Evolutionary conservation across 306 rosid species (phyloP), one percentile per base, ranked within the genome.

Genomic region (Cotoneaster glaucophyllus): DNA sequence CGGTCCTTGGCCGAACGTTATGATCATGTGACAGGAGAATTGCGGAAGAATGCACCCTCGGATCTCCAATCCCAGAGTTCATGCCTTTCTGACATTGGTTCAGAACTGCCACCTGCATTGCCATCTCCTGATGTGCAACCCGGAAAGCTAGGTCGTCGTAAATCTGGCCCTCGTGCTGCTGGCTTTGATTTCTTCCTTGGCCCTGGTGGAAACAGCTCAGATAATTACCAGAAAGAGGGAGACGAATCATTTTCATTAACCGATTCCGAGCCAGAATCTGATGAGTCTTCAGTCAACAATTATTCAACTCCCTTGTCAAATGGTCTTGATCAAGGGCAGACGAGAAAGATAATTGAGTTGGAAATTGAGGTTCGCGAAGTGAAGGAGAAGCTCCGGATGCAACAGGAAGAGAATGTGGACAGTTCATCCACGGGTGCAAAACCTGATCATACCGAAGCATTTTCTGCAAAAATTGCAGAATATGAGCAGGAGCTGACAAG

Each of bases 101-200:
- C 92, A 67, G 99, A 96, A 74, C 88, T 85, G 11, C 69, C 89
- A 73, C 77, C 83, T 50, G 43, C 81, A 48, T 71, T 75, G 82
- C 76, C 86, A 31, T 81, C 96, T 81, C 89, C 96, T 50, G 86
- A 88, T 50, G 4, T 28, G 31, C 77, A 74, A 74, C 14, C 69
- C n/a, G 83, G 29, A 56, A 84, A 57, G 77, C 3, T 75, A 54
- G 74, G 82, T 11, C 98, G 82, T 37, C 88, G 80, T 29, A 85
- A 75, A 84, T 85, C 93, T 31, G 65, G 87, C 37, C 86, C 76
- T 77, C 92, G 99, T 68, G 97, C 99, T 74, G 93, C 97, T 22
- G 99, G 99, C 66, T 95, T 95, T 82, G 99, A 92, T 67, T 83
- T 77, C 92, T 95, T 95, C 79, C 99, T 92, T 78, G 99, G 99